Percentiles rank a stretch among this genome's conserved stretches.
Conservation (phyloP, 108 stramenopile genomes). For the Nitzschia sp. region DNA sequence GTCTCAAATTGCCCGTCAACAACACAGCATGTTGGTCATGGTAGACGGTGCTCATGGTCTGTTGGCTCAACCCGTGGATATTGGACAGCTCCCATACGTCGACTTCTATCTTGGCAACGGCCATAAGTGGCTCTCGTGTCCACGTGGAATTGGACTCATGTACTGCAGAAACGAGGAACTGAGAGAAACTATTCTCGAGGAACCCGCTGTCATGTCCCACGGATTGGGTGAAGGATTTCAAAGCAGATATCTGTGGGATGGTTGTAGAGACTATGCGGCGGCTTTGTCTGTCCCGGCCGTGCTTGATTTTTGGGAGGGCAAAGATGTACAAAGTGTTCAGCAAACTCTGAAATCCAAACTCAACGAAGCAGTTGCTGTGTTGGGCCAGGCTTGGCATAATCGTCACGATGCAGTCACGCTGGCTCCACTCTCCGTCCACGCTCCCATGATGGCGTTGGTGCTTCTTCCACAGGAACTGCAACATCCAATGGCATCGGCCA, state of each 20-base stretch:
- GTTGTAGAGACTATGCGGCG: slow-evolving; percentile 68
- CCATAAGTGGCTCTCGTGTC: slow-evolving; percentile 76
- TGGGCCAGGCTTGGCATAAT: slow-evolving; percentile 54
- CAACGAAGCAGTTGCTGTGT: slow-evolving; percentile 39
- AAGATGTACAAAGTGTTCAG: slow-evolving; percentile 24
- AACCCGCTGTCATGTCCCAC: slow-evolving; percentile 68
- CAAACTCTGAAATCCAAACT: slow-evolving; percentile 36
- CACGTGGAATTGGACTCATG: slow-evolving; percentile 59
- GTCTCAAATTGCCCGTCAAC: slow-evolving; percentile 40
- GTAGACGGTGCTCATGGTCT: slow-evolving; percentile 78
- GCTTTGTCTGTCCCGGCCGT: slow-evolving; percentile 58
- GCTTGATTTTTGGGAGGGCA: slow-evolving; percentile 48
- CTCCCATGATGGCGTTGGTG: slow-evolving; percentile 68
- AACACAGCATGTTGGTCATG: slow-evolving; percentile 44
- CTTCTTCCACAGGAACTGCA: slow-evolving; percentile 40
- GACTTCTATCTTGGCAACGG: slow-evolving; percentile 69
- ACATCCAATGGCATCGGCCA: slow-evolving; percentile 15
- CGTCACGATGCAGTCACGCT: slow-evolving; percentile 27
- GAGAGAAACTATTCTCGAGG: slow-evolving; percentile 46
- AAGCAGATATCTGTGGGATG: slow-evolving; percentile 77
- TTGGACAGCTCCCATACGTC: slow-evolving; percentile 26
- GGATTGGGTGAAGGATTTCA: slow-evolving; percentile 63
- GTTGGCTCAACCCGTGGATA: slow-evolving; percentile 45
- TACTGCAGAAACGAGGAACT: slow-evolving; percentile 47
- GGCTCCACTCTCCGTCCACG: slow-evolving; percentile 46